phyloP scores from a whole-genome alignment of 176 grass and related monocot genomes.

The Carex myosuroides region DNA sequence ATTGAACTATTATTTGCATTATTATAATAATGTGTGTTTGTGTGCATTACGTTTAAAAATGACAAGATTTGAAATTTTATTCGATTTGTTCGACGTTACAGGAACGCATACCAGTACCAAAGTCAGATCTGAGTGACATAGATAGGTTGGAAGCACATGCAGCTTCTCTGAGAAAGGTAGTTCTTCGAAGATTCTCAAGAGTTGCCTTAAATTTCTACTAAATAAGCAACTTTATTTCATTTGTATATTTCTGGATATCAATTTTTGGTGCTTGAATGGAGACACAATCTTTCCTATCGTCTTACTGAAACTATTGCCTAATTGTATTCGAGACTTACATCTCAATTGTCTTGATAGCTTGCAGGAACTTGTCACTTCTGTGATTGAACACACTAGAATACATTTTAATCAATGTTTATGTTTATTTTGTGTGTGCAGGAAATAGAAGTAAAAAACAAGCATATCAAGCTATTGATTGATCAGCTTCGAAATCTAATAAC shows the following conservation, averaged over 20 bases:
- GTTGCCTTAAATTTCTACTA: not conserved
- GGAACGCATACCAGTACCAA: slow-evolving; percentile 43
- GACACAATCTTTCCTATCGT: not conserved
- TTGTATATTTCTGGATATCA: not conserved
- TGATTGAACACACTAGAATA: not conserved
- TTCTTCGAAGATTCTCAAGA: not conserved
- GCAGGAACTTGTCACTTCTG: not conserved
- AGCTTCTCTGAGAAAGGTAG: slow-evolving; percentile 79
- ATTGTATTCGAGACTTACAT: not conserved
- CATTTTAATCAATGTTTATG: not conserved
- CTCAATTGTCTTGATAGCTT: not conserved
- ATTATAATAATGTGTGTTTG: not conserved
- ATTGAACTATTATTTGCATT: not conserved
- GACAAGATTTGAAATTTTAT: not conserved
- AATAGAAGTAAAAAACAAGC: slow-evolving; percentile 79
- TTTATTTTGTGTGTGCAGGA: slow-evolving; percentile 61
- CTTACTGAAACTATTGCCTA: not conserved
- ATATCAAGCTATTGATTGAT: slow-evolving; percentile 68
- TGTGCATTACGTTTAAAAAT: not conserved
- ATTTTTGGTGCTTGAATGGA: not conserved
- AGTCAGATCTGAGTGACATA: slow-evolving; percentile 50
- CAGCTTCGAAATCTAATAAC: slow-evolving; percentile 70
- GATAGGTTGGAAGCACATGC: slow-evolving; percentile 78
- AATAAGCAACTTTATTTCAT: not conserved
- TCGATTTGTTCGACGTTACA: slow-evolving; percentile 18